These are phyloP conservation scores for Bothriochloa decipiens DNA, from an alignment of 176 grass and related monocot genomes.

Conservation along the genomic window DNA sequence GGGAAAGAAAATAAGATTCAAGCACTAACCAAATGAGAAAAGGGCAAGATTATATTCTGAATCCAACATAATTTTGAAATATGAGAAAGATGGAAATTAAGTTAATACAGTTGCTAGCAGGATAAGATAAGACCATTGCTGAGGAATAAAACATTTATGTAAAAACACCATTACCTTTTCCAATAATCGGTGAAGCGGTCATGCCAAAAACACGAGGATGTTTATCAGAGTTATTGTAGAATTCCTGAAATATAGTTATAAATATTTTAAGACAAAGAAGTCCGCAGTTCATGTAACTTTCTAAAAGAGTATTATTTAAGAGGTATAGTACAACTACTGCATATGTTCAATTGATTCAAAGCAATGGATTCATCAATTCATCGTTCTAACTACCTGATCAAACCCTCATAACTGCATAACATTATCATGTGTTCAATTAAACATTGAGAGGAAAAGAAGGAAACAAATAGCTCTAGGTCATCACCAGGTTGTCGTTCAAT, in stretches of 20 bases:
- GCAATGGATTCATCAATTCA: slow-evolving; percentile 29
- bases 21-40: neutral
- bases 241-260: slow-evolving; percentile 64
- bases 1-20: slow-evolving; percentile 19
- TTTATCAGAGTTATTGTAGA: slow-evolving; percentile 60
- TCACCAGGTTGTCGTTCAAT: slow-evolving; percentile 27
- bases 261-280: slow-evolving; percentile 33
- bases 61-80: too few relatives aligned
- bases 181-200: slow-evolving; percentile 94
- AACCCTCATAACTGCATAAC: slow-evolving; percentile 4
- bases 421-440: neutral
- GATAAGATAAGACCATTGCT: slow-evolving; percentile 17
- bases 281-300: neutral
- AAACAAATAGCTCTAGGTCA: neutral
- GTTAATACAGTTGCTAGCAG: slow-evolving; percentile 14
- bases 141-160: neutral
- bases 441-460: slow-evolving; percentile 15
- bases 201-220: slow-evolving; percentile 90
- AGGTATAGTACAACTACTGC: slow-evolving; percentile 9
- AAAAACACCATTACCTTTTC: slow-evolving; percentile 68
- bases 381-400: slow-evolving; percentile 14
- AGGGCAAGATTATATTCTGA: neutral
- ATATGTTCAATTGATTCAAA: slow-evolving; percentile 25
- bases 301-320: slow-evolving; percentile 24
- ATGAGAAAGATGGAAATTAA: neutral